Evolutionary conservation across 495 filamentous ascomycete species (phyloP), one percentile per base, ranked within the genome.

Genomic region (Polyplosphaeria fusca): DNA sequence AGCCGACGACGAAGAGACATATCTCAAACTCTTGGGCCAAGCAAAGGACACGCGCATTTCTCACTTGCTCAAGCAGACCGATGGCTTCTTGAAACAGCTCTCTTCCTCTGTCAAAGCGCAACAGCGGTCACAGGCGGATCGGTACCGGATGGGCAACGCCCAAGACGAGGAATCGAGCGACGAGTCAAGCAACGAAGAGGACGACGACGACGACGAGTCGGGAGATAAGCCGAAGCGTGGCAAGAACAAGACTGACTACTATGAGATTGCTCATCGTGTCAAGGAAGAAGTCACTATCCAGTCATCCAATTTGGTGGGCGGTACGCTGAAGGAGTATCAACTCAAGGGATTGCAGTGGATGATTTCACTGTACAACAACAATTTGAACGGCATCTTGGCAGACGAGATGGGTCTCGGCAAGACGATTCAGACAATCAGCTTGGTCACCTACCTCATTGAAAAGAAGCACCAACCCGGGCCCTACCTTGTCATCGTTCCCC

Each of bases 331-430:
- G 72, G 93, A 98, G 68, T 98, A 98, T 73, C 93, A 98, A 73
- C 39, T 98, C 70, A 96, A 95, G 81, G 93, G 93, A 74, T 72
- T 98, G 56, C 93, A 98, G 70, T 98, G 93, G 93, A 97, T 98
- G 93, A 82, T 97, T 50, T 98, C 93, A 13, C 80, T 98, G 20
- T 98, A 97, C 75, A 97, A 97, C 82, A 98, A 98, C 79, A 97
- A 96, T 71, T 81, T 98, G 56, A 97, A 97, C 70, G 93, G 93
- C 80, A 97, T 98, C 61, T 76, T 98, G 58, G 93, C 93, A 46
- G 93, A 98, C 64, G 93, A 98, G 74, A 98, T 98, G 93, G 93
- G 93, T 84, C 88, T 98, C 55, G 93, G 93, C 67, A 98, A 98
- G 75, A 98, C 93, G 0, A 98, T 98, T 60, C 93, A 98, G 75